A percentile compares a stretch with the other conserved stretches of the same genome.
phyloP scores from a whole-genome alignment of 176 grass and related monocot genomes.

The Panicum miliaceum region DNA sequence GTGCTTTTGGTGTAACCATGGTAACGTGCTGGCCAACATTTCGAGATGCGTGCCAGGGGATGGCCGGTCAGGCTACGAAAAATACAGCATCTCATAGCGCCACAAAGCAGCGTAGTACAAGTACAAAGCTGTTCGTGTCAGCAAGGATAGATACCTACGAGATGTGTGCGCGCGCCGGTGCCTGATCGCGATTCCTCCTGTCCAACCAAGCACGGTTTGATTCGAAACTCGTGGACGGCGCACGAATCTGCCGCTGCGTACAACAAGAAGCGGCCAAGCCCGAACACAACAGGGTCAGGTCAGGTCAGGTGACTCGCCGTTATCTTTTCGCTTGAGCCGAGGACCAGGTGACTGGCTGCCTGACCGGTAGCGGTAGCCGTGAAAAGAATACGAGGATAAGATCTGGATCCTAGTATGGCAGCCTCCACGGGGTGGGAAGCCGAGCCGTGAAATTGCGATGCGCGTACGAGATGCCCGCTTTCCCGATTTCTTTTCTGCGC shows the following conservation, averaged over 20 bases:
- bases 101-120: no score
- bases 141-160: neutral
- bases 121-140: neutral
- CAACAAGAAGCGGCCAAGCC: slow-evolving; percentile 7
- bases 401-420: slow-evolving; percentile 36
- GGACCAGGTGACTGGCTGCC: neutral
- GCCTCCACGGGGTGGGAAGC: no score
- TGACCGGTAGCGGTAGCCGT: neutral
- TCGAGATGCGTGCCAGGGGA: neutral
- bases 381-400: slow-evolving; percentile 12
- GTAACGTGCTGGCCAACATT: neutral
- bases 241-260: neutral
- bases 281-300: neutral
- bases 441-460: neutral
- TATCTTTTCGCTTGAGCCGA: neutral
- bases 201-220: neutral
- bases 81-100: neutral
- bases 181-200: neutral
- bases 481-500: slow-evolving; percentile 16
- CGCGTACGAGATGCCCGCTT: slow-evolving; percentile 35
- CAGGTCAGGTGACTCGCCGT: neutral
- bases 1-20: neutral
- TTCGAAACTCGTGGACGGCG: neutral
- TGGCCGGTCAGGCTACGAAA: neutral
- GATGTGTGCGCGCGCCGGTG: neutral